These are phyloP conservation scores for Botrytis paeoniae DNA, from an alignment of 2,329 filamentous ascomycete genomes.

Conservation along the genomic window DNA sequence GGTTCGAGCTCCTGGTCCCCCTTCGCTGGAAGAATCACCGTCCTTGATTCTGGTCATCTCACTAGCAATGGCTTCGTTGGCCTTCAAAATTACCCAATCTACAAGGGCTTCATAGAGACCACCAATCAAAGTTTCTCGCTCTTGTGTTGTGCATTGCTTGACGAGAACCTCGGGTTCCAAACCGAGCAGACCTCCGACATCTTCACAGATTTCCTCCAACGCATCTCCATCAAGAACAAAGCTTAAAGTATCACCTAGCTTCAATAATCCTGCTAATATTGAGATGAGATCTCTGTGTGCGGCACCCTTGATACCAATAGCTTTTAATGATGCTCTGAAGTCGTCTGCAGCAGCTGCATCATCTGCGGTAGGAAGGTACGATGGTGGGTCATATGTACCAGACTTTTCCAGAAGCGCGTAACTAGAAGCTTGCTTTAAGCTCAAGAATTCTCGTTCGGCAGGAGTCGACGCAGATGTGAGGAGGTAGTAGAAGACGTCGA, in stretches of 20 bases:
- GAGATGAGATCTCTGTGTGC: conserved; percentile 81
- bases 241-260: conserved; percentile 86
- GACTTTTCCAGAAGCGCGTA: conserved; percentile 81
- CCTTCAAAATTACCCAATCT: conserved; percentile 88
- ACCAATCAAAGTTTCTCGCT: conserved; percentile 76
- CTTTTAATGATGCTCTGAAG: conserved; percentile 80
- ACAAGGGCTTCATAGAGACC: conserved; percentile 92
- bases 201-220: conserved; percentile 83
- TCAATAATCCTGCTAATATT: conserved; percentile 79
- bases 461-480: conserved; percentile 86
- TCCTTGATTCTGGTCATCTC: conserved; percentile 68
- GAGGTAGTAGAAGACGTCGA: conserved; percentile 97
- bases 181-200: conserved; percentile 81
- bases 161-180: conserved; percentile 81
- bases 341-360: conserved; percentile 92
- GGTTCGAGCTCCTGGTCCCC: conserved; percentile 56
- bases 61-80: conserved; percentile 76
- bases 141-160: conserved; percentile 76
- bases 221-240: conserved; percentile 81
- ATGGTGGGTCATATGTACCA: conserved; percentile 79
- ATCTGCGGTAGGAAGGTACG: conserved; percentile 87
- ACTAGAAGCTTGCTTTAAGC: conserved; percentile 70
- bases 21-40: conserved; percentile 66
- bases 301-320: conserved; percentile 89
- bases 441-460: conserved; percentile 83